phyloP scores from a whole-genome alignment of 495 filamentous ascomycete species.

The Baudoinia panamericana region DNA sequence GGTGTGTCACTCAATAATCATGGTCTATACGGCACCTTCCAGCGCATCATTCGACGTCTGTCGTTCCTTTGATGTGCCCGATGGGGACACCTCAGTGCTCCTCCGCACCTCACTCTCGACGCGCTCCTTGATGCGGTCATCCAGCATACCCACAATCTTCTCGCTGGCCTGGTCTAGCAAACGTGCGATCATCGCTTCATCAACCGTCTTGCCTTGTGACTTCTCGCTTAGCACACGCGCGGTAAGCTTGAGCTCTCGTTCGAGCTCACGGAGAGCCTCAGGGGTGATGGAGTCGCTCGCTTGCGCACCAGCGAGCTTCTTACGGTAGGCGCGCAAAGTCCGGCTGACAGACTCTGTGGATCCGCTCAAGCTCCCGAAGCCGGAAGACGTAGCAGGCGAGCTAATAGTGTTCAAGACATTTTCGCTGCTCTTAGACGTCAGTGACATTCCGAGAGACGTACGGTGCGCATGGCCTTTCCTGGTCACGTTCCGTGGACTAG shows the following conservation, averaged over 20 bases:
- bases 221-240: constrained; percentile 59
- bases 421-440: constrained; percentile 40
- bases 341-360: constrained; percentile 71
- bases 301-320: constrained; percentile 44
- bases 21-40: too few relatives aligned
- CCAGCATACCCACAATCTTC: constrained; percentile 52
- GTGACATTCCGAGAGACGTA: constrained; percentile 46
- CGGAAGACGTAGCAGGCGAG: constrained; percentile 35
- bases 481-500: constrained; percentile 21
- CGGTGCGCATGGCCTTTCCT: constrained; percentile 19
- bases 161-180: constrained; percentile 63
- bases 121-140: constrained; percentile 44
- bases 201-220: constrained; percentile 33
- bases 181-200: constrained; percentile 46
- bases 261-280: constrained; percentile 13
- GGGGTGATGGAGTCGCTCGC: not conserved
- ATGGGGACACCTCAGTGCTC: constrained; percentile 2
- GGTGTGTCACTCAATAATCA: too few relatives aligned
- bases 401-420: constrained; percentile 31
- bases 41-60: not conserved
- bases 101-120: constrained; percentile 23
- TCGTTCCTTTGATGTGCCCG: not conserved
- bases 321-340: constrained; percentile 67
- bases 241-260: constrained; percentile 42
- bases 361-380: constrained; percentile 42